Evolutionary conservation across 2,329 filamentous ascomycete species (phyloP).

Genomic region (Ceratocystis diversiconidia): DNA sequence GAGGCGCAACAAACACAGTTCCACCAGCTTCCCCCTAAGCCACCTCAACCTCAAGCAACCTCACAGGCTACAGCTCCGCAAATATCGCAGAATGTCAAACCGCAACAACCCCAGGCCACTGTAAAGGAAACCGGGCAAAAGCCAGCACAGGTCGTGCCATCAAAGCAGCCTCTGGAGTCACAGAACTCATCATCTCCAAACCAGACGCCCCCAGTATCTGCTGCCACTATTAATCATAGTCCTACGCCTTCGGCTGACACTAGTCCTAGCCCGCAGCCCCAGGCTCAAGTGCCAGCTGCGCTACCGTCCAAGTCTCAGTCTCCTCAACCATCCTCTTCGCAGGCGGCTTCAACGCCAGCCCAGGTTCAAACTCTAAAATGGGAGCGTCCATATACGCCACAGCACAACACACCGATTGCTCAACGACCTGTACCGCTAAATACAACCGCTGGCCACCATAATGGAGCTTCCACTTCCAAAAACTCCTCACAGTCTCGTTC

Average conservation of each 20-base stretch:
- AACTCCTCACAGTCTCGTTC: not conserved
- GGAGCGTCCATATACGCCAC: conserved; percentile 11
- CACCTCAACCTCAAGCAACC: conserved; percentile 1
- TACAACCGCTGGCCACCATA: not conserved
- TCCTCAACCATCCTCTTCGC: not conserved
- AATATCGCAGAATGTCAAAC: not conserved
- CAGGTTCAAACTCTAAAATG: conserved; percentile 8
- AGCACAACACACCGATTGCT: conserved; percentile 11
- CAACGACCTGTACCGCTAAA: not conserved
- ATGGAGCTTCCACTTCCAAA: not conserved
- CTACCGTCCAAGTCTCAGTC: conserved; percentile 19
- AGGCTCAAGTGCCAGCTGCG: not conserved
- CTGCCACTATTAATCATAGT: not conserved
- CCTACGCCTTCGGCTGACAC: not conserved
- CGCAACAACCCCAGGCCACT: not conserved
- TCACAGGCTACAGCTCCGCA: not conserved
- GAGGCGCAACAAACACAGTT: conserved; percentile 25
- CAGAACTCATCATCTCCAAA: not conserved
- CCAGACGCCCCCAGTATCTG: not conserved
- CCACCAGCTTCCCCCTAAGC: conserved; percentile 21
- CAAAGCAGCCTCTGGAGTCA: not conserved
- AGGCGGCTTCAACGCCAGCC: not conserved
- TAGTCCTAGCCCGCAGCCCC: not conserved
- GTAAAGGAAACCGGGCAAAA: not conserved
- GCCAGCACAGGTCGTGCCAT: not conserved